Percentiles rank a stretch among this genome's conserved stretches.
Conservation (phyloP, 176 grass and related monocot genomes). For the Oryza glumipatula region DNA sequence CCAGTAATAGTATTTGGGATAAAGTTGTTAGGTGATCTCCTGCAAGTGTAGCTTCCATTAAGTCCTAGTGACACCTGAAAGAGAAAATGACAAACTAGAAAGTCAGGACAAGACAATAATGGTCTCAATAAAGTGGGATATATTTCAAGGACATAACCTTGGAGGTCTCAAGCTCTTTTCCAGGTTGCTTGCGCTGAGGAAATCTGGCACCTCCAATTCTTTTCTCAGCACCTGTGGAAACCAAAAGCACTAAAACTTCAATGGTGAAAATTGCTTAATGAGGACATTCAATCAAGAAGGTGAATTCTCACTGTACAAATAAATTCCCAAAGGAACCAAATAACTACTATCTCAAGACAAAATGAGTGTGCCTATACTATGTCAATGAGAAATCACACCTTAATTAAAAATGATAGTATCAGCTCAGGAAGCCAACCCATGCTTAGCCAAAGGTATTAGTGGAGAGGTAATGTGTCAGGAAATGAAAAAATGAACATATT, state of each 20-base stretch:
- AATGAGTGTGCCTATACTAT: not conserved
- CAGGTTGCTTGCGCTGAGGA: slow-evolving; percentile 34
- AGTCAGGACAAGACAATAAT: slow-evolving; percentile 4
- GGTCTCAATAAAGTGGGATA: not conserved
- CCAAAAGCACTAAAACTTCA: slow-evolving; percentile 5
- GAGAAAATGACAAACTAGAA: slow-evolving; percentile 8
- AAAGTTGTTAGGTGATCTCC: slow-evolving; percentile 34
- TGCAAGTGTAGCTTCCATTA: slow-evolving; percentile 38
- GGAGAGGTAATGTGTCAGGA: too few relatives aligned
- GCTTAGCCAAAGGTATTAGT: not conserved
- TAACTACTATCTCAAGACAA: not conserved
- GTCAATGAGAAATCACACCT: not conserved
- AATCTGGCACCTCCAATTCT: slow-evolving; percentile 51
- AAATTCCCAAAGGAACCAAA: slow-evolving; percentile 10
- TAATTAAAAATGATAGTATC: too few relatives aligned
- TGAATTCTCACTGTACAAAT: not conserved
- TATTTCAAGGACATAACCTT: slow-evolving; percentile 49
- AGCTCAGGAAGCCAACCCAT: slow-evolving; percentile 23
- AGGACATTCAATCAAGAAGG: not conserved
- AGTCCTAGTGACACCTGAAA: slow-evolving; percentile 48
- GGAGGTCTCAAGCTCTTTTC: slow-evolving; percentile 43
- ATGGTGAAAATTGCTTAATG: not conserved
- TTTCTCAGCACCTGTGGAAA: slow-evolving; percentile 60
- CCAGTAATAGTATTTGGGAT: slow-evolving; percentile 43
- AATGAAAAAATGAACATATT: too few relatives aligned